Conservation (phyloP, 2,329 filamentous ascomycete genomes). For the Colletotrichum higginsianum region DNA sequence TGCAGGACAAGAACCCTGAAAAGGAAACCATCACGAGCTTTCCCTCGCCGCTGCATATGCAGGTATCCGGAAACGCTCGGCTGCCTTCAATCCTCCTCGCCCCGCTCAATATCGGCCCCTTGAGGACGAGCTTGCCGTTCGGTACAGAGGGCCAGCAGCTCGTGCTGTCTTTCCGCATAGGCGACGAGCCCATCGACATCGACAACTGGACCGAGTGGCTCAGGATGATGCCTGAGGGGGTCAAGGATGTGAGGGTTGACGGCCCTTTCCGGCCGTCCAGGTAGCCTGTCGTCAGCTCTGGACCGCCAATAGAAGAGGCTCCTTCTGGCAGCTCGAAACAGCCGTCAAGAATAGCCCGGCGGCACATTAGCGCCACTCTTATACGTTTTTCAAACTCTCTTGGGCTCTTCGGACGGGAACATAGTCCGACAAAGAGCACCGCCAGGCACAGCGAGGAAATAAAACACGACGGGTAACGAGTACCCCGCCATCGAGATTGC, state of each 20-base stretch:
- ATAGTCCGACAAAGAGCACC: neutral
- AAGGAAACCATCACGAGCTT: slow-evolving; percentile 64
- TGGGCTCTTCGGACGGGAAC: neutral
- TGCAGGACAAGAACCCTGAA: slow-evolving; percentile 65
- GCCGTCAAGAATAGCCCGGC: slow-evolving; percentile 50
- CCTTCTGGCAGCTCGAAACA: slow-evolving; percentile 35
- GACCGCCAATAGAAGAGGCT: neutral
- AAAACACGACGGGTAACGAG: neutral
- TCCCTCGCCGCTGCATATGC: slow-evolving; percentile 69
- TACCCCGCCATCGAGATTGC: neutral
- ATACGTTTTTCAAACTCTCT: slow-evolving; percentile 34
- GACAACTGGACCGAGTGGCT: slow-evolving; percentile 73
- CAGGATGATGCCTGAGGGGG: slow-evolving; percentile 70
- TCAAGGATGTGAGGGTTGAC: slow-evolving; percentile 70
- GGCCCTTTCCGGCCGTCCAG: slow-evolving; percentile 62
- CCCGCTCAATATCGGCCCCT: slow-evolving; percentile 60
- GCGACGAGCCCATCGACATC: slow-evolving; percentile 65
- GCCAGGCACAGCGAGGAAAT: neutral
- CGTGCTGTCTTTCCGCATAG: slow-evolving; percentile 65
- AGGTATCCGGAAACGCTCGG: slow-evolving; percentile 67
- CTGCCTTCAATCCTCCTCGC: slow-evolving; percentile 71
- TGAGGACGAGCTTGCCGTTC: slow-evolving; percentile 56
- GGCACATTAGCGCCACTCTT: neutral
- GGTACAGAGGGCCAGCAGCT: slow-evolving; percentile 64
- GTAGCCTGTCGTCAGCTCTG: slow-evolving; percentile 6